Evolutionary conservation across 176 grass and related monocot species (phyloP).

Genomic region (Raddia distichophylla): DNA sequence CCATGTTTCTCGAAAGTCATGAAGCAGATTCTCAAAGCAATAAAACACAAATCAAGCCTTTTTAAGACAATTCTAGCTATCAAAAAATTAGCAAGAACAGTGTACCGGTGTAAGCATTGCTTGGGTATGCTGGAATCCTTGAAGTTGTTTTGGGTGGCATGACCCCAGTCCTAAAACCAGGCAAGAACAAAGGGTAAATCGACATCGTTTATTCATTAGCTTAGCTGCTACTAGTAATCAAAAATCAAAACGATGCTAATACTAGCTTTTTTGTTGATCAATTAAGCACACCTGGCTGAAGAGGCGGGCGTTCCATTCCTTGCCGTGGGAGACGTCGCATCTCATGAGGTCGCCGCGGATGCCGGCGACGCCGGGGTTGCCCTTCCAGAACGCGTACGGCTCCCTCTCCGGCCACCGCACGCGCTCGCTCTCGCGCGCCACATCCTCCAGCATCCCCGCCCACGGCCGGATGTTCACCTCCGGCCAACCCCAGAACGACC

Average conservation of each 20-base stretch:
- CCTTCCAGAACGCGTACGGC: slow-evolving; percentile 69
- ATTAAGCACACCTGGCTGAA: slow-evolving; percentile 49
- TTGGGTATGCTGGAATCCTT: slow-evolving; percentile 54
- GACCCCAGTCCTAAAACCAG: slow-evolving; percentile 44
- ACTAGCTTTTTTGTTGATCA: neutral
- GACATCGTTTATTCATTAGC: too few species aligned
- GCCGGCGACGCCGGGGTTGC: slow-evolving; percentile 10
- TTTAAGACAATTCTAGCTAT: too few species aligned
- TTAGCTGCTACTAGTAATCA: too few species aligned
- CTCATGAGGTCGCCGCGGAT: slow-evolving; percentile 44
- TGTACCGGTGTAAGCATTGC: slow-evolving; percentile 66
- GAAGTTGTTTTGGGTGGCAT: slow-evolving; percentile 37
- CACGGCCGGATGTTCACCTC: slow-evolving; percentile 63
- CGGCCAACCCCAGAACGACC: slow-evolving; percentile 90
- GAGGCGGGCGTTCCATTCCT: slow-evolving; percentile 61
- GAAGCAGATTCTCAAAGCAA: too few species aligned
- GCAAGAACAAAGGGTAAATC: neutral
- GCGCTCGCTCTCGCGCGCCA: slow-evolving; percentile 40
- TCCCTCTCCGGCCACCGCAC: slow-evolving; percentile 48
- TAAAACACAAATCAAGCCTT: too few species aligned
- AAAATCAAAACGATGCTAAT: neutral
- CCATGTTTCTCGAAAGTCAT: too few species aligned
- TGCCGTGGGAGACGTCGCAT: slow-evolving; percentile 46
- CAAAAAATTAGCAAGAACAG: too few species aligned
- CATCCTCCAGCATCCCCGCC: slow-evolving; percentile 39